Base-by-base conservation (phyloP, 352 stramenopile genomes). In the Thalassiosira sp. region DNA sequence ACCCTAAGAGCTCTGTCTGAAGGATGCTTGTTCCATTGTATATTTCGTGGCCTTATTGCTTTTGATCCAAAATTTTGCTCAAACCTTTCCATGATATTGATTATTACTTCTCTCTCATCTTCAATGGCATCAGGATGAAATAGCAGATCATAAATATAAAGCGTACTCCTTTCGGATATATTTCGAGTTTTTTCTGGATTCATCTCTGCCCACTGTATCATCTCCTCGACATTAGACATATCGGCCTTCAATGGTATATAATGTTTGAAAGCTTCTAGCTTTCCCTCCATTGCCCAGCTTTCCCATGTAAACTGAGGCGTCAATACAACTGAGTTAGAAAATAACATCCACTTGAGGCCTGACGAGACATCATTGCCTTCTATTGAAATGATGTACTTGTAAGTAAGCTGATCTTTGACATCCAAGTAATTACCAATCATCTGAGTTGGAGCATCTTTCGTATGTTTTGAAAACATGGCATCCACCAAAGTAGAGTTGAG, bases 341-440 rank as follows among this genome's bases (percentile, higher is more conserved):
- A 59, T 2, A 92, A 53, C 22, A 87, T 85, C 84, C 84, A 91
- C 33, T 70, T 70, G n/a, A 70, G 43, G 18, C 61, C 61, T 27
- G 61, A 70, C 20, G 61, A 70, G 3, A 70, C 61, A 48, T 70
- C 66, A 28, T 76, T 65, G 0, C 54, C 72, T 71, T 93, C 87
- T 27, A 93, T 79, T 53, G 87, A 90, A 52, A 93, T 88, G 42
- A 93, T 79, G 31, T 79, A 88, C 70, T 89, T 90, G 63, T 85
- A 90, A 49, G 82, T 43, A 31, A 91, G 56, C 46, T 88, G 59
- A 18, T 77, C 33, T 59, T 79, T 54, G 5, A 88, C 46, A 52
- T 76, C 57, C 20, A 89, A 75, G 46, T 79, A 85, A 18, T 48
- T 43, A 3, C 61, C 69, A n/a, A 73, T 56, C 63, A 81, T 76